Conservation (phyloP, 768 basidiomycete species). For the Roridomyces roridus region DNA sequence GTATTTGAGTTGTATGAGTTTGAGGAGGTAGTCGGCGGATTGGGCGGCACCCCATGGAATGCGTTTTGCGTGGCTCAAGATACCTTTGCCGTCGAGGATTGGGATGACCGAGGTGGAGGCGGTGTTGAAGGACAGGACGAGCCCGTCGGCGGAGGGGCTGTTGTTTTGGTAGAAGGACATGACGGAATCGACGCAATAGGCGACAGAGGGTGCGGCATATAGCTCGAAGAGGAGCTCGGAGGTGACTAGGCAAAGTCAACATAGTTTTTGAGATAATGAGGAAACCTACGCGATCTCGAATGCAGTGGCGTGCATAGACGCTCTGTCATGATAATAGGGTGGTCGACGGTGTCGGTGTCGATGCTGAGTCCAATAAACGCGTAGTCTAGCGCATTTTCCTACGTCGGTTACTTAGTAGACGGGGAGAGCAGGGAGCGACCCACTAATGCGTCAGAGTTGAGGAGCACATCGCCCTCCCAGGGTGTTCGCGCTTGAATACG, state of each 20-base stretch:
- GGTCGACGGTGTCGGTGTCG: constrained; percentile 74
- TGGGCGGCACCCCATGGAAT: constrained; percentile 95
- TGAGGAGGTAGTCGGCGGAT: constrained; percentile 89
- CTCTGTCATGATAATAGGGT: constrained; percentile 95
- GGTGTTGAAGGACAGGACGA: constrained; percentile 91
- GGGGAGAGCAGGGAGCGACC: constrained; percentile 36
- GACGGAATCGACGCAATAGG: constrained; percentile 88
- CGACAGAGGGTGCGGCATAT: constrained; percentile 84
- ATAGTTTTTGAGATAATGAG: too few species aligned
- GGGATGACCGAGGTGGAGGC: constrained; percentile 92
- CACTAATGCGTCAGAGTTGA: constrained; percentile 94
- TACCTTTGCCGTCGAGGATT: constrained; percentile 79
- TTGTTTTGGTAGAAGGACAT: constrained; percentile 93
- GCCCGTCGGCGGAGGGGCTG: constrained; percentile 66
- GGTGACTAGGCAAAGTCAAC: constrained; percentile 86
- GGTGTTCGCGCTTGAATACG: constrained; percentile 79
- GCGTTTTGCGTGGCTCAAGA: constrained; percentile 86
- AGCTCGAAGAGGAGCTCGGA: constrained; percentile 97
- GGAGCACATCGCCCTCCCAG: constrained; percentile 93
- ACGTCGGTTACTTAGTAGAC: constrained; percentile 32
- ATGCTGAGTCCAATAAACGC: constrained; percentile 89
- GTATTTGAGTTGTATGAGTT: constrained; percentile 94
- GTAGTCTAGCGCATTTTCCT: constrained; percentile 97
- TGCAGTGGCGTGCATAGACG: constrained; percentile 87
- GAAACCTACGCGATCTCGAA: constrained; percentile 82